A percentile compares a stretch with the other conserved stretches of the same genome.
These are phyloP conservation scores for Tolypocladium amazonense DNA, from an alignment of 2,329 filamentous ascomycete genomes.

Conservation along the genomic window DNA sequence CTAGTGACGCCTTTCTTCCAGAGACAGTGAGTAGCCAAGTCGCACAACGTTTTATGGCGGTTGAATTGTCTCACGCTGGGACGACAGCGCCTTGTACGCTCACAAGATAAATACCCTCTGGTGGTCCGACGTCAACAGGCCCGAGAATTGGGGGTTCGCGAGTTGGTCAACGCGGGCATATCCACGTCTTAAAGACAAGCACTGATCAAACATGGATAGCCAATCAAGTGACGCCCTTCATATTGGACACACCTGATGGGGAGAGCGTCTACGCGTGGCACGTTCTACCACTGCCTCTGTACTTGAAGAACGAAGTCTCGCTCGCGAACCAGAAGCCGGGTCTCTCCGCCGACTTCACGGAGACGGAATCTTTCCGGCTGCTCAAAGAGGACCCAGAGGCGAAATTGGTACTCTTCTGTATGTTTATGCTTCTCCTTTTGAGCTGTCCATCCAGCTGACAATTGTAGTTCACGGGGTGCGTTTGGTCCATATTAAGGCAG, in stretches of 20 bases:
- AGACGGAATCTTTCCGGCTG: constrained; percentile 48
- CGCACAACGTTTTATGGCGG: no score
- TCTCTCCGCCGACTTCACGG: constrained; percentile 40
- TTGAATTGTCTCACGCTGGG: constrained; percentile 5
- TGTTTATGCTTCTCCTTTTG: constrained; percentile 14
- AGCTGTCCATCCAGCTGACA: neutral
- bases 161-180: constrained; percentile 37
- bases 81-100: constrained; percentile 64
- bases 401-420: constrained; percentile 53
- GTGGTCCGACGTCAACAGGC: constrained; percentile 63
- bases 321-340: constrained; percentile 43
- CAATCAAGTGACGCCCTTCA: constrained; percentile 84
- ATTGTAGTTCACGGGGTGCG: constrained; percentile 51
- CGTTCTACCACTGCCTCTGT: constrained; percentile 68
- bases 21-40: constrained; percentile 52
- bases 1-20: constrained; percentile 64
- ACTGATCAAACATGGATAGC: constrained; percentile 31
- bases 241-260: constrained; percentile 61
- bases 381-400: constrained; percentile 53
- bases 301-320: constrained; percentile 57
- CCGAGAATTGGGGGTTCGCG: constrained; percentile 78
- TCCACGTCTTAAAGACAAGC: neutral
- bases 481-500: neutral
- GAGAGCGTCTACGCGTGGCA: constrained; percentile 85
- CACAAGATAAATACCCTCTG: constrained; percentile 66